Base-by-base conservation (phyloP, 2,329 filamentous ascomycete species). In the Botrytis hyacinthi region DNA sequence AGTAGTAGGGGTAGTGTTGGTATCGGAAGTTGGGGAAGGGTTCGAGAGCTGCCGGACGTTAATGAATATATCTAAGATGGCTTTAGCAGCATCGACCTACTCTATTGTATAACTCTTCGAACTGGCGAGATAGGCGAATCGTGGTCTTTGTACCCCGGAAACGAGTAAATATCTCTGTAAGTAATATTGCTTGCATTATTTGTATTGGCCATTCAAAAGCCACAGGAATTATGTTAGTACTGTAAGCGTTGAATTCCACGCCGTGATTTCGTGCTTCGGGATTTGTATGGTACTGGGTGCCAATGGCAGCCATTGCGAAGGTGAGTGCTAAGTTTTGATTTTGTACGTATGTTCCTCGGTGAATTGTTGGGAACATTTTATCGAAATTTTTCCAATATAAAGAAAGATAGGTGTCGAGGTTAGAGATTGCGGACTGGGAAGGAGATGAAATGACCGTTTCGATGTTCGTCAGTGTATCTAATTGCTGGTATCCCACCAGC, bases 121-220 rank as follows among this genome's bases (percentile, higher is more conserved):
- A 81, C 29, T 74, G 76, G 57, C 76, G 74, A 57, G 79, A 80
- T 44, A 76, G 69, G 71, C 73, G 75, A 59, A 79, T 72, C 35
- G 72, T 76, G 26, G 75, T 77, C 71, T 78, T 80, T 35, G 75
- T 73, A n/a, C 78, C 79, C 63, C 79, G 77, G 70, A 80, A 81
- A 51, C 75, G 76, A 62, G 76, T 78, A 65, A 80, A 81, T 20
- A 79, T 73, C 69, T 81, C 80, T 22, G 78, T 80, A 7, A 80
- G 77, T n/a, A 80, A 72, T 57, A 80, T 80, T 44, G 79, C 79
- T 76, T 80, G 79, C 77, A 80, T 79, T 16, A 75, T 79, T 20
- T 75, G 66, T n/a, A 78, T 70, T 70, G 73, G 75, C 78, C 78
- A 80, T 62, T 74, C 75, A 26, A 73, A 67, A 60, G 80, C 78